phyloP scores from a whole-genome alignment of 148 eudicot species.

The Camellia japonica region DNA sequence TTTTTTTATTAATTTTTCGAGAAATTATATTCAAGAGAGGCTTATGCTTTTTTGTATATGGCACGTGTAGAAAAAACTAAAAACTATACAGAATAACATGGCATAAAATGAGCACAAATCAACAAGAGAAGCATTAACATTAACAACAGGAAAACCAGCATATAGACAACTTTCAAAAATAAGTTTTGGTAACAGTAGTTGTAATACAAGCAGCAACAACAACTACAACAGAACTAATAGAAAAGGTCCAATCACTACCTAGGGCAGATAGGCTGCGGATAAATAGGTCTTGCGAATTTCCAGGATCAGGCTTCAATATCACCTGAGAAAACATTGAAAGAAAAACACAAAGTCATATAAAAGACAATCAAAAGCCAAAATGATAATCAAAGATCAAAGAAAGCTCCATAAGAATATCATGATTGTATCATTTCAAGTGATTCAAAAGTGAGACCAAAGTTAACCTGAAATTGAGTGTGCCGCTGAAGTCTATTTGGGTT shows the following conservation, averaged over 20 bases:
- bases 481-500: conserved; percentile 99
- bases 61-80: not conserved
- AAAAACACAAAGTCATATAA: conserved; percentile 5
- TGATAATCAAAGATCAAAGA: conserved; percentile 6
- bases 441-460: not conserved
- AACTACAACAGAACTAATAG: not conserved
- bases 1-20: not conserved
- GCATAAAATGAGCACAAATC: conserved; percentile 3
- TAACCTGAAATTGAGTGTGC: conserved; percentile 98
- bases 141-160: not conserved
- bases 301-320: conserved; percentile 98
- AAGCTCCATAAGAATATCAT: not conserved
- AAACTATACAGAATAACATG: not conserved
- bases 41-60: too few species aligned
- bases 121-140: not conserved
- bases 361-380: conserved; percentile 19
- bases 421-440: not conserved
- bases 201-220: not conserved
- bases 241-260: conserved; percentile 43
- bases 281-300: conserved; percentile 97
- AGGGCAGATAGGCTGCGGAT: conserved; percentile 87
- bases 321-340: conserved; percentile 51
- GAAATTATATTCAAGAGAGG: not conserved
- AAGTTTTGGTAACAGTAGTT: not conserved
- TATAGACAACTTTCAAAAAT: not conserved